These are phyloP conservation scores for Jamesozyma lodderae DNA, from an alignment of 805 yeast species.

Conservation along the genomic window DNA sequence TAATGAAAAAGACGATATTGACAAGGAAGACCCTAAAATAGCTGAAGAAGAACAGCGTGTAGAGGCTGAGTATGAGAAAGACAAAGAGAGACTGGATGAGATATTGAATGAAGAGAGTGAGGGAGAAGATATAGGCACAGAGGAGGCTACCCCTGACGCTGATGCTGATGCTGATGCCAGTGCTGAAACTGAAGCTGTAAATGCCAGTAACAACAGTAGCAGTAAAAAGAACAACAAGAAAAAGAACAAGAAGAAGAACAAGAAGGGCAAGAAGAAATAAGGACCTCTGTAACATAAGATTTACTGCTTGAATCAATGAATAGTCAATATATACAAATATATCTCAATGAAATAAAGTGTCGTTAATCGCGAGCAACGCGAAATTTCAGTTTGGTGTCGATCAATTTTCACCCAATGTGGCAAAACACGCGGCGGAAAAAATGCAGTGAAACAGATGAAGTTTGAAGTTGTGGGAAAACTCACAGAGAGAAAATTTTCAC, in stretches of 20 bases:
- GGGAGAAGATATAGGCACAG: constrained; percentile 3
- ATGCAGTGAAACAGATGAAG: too few species aligned
- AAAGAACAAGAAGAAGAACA: constrained; percentile 7
- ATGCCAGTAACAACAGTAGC: not conserved
- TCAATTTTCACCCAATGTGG: too few species aligned
- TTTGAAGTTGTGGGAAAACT: too few species aligned
- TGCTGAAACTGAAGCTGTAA: not conserved
- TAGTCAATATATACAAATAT: too few species aligned
- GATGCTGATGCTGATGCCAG: not conserved
- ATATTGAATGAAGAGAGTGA: not conserved
- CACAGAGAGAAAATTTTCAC: too few species aligned
- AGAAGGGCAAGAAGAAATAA: constrained; percentile 6
- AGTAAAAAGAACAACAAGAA: constrained; percentile 3
- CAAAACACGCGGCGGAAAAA: too few species aligned
- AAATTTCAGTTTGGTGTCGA: too few species aligned
- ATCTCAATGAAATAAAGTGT: too few species aligned
- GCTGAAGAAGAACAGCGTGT: constrained; percentile 2
- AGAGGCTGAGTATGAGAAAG: constrained; percentile 4
- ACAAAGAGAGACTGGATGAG: not conserved
- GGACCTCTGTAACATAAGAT: too few species aligned
- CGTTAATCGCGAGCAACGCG: too few species aligned
- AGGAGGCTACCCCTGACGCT: not conserved
- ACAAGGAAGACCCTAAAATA: not conserved
- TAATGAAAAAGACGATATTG: too few species aligned
- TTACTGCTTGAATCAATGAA: too few species aligned